Evolutionary conservation across 2,329 filamentous ascomycete species (phyloP).

Genomic region (Colletotrichum karsti): DNA sequence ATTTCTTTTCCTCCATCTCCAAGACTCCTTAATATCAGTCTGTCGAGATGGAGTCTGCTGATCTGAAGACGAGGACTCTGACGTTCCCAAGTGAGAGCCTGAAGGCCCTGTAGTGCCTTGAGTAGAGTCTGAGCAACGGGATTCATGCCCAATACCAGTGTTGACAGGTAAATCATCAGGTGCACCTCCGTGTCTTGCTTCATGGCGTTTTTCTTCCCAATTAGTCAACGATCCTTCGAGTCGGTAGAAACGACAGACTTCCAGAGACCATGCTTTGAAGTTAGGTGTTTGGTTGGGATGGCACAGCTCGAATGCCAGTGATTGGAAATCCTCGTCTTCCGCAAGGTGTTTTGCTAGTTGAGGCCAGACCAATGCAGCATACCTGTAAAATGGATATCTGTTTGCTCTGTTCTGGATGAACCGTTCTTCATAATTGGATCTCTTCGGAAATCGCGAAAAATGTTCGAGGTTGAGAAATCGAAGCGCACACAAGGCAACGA

Average conservation of each 20-base stretch:
- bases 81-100: background rate
- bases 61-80: background rate
- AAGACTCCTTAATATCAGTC: too few relatives aligned
- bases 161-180: background rate
- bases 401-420: background rate
- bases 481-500: background rate
- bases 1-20: background rate
- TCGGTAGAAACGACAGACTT: background rate
- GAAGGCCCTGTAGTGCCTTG: background rate
- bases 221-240: background rate
- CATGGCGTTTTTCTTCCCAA: background rate
- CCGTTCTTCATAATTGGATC: background rate
- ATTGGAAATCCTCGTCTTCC: background rate
- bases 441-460: background rate
- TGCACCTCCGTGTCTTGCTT: background rate
- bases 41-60: too few relatives aligned
- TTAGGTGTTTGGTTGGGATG: background rate
- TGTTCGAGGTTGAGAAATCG: background rate
- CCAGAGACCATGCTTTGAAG: conserved; percentile 6
- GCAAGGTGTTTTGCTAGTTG: background rate
- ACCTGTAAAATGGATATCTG: conserved; percentile 1
- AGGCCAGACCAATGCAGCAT: background rate
- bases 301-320: background rate
- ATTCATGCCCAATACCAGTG: background rate
- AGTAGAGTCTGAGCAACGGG: background rate